phyloP scores from a whole-genome alignment of 2,329 filamentous ascomycete species.

The Monilinia aucupariae region DNA sequence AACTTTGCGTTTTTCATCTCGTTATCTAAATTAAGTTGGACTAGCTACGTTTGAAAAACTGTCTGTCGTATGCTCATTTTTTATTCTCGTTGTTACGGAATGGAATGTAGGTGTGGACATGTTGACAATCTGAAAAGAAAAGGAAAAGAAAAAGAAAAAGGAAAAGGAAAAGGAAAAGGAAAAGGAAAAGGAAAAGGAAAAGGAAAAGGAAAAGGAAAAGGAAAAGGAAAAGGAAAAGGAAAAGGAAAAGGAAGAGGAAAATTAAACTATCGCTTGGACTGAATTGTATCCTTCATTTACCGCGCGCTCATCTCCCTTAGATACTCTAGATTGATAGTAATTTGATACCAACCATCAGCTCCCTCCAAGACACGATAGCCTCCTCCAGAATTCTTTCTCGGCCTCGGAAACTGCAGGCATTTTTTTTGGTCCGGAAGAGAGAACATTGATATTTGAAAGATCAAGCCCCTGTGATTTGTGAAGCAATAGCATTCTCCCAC shows the following conservation, averaged over 20 bases:
- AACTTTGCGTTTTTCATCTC: background rate
- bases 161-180: background rate
- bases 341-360: background rate
- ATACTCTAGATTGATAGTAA: background rate
- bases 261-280: too few species aligned
- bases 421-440: background rate
- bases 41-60: background rate
- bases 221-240: background rate
- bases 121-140: background rate
- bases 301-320: too few species aligned
- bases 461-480: background rate
- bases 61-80: background rate
- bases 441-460: background rate
- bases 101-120: too few species aligned
- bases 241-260: background rate
- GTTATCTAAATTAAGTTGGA: background rate
- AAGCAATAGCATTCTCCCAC: background rate
- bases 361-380: too few species aligned
- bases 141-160: background rate
- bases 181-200: background rate
- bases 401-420: background rate
- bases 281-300: background rate
- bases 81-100: too few species aligned
- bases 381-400: background rate
- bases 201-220: background rate